Conservation (phyloP, 169 alveolate species). For the Plasmodium malariae region DNA sequence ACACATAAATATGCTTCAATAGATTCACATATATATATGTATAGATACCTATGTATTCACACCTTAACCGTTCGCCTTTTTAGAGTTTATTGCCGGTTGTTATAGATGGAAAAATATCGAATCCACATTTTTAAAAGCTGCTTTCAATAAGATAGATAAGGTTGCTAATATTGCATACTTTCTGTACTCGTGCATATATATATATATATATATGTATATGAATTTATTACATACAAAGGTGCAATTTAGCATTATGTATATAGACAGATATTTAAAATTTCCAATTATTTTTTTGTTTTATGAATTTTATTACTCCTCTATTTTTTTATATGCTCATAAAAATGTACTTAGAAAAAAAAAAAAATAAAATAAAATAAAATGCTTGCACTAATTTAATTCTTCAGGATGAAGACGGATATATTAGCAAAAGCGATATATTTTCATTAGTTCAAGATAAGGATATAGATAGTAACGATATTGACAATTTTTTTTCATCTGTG, state of each 20-base stretch:
- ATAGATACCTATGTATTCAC: background rate
- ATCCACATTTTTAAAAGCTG: conserved; percentile 70
- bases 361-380: background rate
- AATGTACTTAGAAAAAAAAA: background rate
- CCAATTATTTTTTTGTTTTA: background rate
- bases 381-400: background rate
- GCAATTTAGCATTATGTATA: background rate
- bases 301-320: background rate
- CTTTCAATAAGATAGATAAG: conserved; percentile 77
- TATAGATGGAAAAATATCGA: conserved; percentile 76
- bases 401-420: conserved; percentile 75
- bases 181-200: background rate
- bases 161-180: conserved; percentile 6
- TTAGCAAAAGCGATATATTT: conserved; percentile 67
- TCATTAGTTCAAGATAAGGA: conserved; percentile 56
- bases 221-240: background rate
- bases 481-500: conserved; percentile 60
- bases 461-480: conserved; percentile 65
- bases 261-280: background rate
- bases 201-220: background rate
- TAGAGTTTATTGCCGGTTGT: conserved; percentile 75
- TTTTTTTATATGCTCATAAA: background rate
- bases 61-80: background rate
- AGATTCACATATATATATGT: conserved; percentile 4
- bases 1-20: no score